Evolutionary conservation across 176 grass and related monocot species (phyloP).

Genomic region (Typha latifolia): DNA sequence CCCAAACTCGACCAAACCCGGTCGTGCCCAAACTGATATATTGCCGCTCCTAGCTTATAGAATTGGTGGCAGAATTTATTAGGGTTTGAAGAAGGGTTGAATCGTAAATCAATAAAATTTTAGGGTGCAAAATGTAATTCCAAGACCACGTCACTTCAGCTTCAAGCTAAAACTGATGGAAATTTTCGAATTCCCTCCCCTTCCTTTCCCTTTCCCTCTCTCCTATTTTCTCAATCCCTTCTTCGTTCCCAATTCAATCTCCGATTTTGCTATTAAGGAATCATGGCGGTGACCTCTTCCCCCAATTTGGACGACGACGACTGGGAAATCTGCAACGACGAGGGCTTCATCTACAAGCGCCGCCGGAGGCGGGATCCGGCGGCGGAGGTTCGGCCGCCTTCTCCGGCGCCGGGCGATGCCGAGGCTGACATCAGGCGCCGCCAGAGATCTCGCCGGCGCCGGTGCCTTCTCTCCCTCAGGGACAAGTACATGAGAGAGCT

Average conservation of each 20-base stretch:
- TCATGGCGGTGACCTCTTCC: not conserved
- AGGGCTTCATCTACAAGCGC: conserved; percentile 22
- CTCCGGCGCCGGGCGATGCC: not conserved
- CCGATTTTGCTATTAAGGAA: not conserved
- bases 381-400: not conserved
- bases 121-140: no score
- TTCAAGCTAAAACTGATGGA: no score
- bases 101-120: no score
- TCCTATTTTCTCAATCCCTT: not conserved
- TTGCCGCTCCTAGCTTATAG: no score
- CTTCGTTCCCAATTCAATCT: not conserved
- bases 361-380: not conserved
- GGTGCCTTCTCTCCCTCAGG: conserved; percentile 6
- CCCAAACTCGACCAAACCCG: no score
- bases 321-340: conserved; percentile 23
- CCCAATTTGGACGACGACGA: conserved; percentile 5
- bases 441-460: not conserved
- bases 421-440: conserved; percentile 7
- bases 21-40: no score
- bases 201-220: not conserved
- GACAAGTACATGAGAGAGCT: conserved; percentile 6
- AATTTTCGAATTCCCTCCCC: not conserved
- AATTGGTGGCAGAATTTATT: no score
- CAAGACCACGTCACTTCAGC: no score
- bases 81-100: no score